Conservation (phyloP, 352 stramenopile species). For the Phytophthora megakarya region DNA sequence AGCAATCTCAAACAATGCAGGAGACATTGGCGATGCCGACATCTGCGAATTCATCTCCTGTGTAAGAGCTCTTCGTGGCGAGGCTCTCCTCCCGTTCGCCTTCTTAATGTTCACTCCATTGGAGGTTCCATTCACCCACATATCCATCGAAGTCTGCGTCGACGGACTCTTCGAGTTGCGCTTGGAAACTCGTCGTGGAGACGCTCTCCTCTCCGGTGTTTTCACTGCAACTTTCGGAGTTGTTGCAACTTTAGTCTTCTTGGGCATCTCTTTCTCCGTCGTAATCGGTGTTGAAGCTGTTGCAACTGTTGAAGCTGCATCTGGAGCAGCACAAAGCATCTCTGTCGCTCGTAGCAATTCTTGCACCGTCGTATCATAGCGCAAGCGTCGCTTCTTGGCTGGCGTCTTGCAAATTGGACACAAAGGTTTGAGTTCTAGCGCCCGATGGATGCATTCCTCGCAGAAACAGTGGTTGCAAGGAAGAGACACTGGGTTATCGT, state of each 20-base stretch:
- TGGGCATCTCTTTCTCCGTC: not conserved
- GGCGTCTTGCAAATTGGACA: conserved; percentile 88
- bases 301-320: not conserved
- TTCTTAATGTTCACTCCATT: conserved; percentile 19
- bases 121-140: conserved; percentile 13
- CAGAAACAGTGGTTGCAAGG: conserved; percentile 91
- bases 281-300: not conserved
- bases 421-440: conserved; percentile 74
- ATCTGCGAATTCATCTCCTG: conserved; percentile 18
- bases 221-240: conserved; percentile 8
- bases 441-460: conserved; percentile 85
- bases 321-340: conserved; percentile 45
- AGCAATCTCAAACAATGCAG: conserved; percentile 35
- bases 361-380: conserved; percentile 79
- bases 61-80: conserved; percentile 12
- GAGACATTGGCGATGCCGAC: conserved; percentile 25
- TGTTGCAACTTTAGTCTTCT: conserved; percentile 13
- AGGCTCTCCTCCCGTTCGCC: conserved; percentile 22
- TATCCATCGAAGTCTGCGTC: conserved; percentile 23
- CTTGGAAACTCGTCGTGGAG: conserved; percentile 12
- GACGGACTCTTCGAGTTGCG: conserved; percentile 16
- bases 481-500: conserved; percentile 69
- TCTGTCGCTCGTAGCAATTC: conserved; percentile 66
- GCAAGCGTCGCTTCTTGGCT: conserved; percentile 77
- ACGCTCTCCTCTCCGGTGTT: conserved; percentile 8